phyloP scores from a whole-genome alignment of 2,329 filamentous ascomycete species.

The Lasiodiplodia theobromae region DNA sequence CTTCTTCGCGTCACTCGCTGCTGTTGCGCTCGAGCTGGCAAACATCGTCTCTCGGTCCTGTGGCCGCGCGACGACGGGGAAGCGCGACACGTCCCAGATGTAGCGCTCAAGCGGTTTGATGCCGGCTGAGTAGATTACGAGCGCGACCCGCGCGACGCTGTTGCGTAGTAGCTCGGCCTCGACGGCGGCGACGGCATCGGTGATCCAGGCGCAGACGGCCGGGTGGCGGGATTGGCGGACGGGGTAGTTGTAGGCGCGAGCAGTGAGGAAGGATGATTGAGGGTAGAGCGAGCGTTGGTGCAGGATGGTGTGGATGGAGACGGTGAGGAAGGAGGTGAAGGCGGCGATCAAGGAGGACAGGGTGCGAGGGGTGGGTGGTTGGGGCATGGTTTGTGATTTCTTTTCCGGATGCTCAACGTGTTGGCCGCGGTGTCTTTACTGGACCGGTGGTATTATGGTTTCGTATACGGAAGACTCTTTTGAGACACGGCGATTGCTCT shows the following conservation, averaged over 20 bases:
- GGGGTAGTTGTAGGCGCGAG: constrained; percentile 81
- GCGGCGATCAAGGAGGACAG: constrained; percentile 68
- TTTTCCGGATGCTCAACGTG: too few relatives aligned
- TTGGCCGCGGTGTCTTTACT: neutral
- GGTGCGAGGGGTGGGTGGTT: constrained; percentile 36
- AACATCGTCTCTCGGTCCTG: constrained; percentile 60
- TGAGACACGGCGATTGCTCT: neutral
- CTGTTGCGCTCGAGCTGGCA: constrained; percentile 32
- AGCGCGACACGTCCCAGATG: constrained; percentile 65
- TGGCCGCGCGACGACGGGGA: constrained; percentile 56
- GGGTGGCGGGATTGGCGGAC: constrained; percentile 88
- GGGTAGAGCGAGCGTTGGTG: constrained; percentile 85
- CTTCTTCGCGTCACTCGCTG: neutral
- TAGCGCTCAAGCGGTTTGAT: constrained; percentile 62
- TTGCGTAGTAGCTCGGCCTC: constrained; percentile 69
- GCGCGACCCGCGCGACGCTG: constrained; percentile 61
- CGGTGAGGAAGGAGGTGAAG: constrained; percentile 81
- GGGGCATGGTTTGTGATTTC: neutral
- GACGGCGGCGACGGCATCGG: constrained; percentile 77
- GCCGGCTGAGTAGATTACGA: constrained; percentile 60
- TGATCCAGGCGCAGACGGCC: constrained; percentile 83
- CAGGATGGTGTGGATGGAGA: constrained; percentile 85
- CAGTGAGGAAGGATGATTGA: constrained; percentile 74
- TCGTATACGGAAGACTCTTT: neutral
- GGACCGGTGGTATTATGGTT: neutral